Evolutionary conservation across 1,284 basidiomycete species (phyloP), one percentile per base, ranked within the genome.

Genomic region (Schizophyllum amplum): DNA sequence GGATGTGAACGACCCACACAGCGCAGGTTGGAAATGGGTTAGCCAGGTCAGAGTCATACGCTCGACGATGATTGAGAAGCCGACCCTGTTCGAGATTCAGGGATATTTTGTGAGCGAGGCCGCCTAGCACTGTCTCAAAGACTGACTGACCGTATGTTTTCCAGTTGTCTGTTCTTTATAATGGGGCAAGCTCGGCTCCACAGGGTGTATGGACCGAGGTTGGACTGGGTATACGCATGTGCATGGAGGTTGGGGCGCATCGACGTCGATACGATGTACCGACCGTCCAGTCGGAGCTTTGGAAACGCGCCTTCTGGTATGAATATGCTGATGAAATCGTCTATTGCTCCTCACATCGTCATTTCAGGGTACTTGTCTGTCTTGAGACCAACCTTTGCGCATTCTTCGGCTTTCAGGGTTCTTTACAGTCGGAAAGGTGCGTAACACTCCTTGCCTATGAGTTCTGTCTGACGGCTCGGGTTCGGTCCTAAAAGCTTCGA

Each of bases 301-400:
- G 84, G 79, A 90, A 86, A 61, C 79, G 91, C 2, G 86, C 83
- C 1, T 94, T 94, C 68, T 93, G 90, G 91, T 89, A 62, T 21
- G 69, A 15, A 51, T 5, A 4, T 25, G 27, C 57, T 15, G 26
- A 55, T 47, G n/a, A 2, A 52, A 1, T 6, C 4, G 17, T 23
- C 33, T 23, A 49, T 53, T 4, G 4, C 48, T 20, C 2, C 17
- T n/a, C 7, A 53, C 11, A 13, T 23, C 27, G 11, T 5, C 24
- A 20, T 42, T 47, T 5, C 52, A 87, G 84, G 85, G 66, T 56
- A 55, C 67, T 59, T 5, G 65, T 72, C 13, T 64, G 63, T 26
- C 51, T 68, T 51, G 71, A 72, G 57, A 68, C 71, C 13, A 66
- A 70, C 50, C 67, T 70, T n/a, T 77, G 76, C 58, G 72, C 74